Conservation (phyloP, 345 rosid genomes). For the Euphorbia peplus region DNA sequence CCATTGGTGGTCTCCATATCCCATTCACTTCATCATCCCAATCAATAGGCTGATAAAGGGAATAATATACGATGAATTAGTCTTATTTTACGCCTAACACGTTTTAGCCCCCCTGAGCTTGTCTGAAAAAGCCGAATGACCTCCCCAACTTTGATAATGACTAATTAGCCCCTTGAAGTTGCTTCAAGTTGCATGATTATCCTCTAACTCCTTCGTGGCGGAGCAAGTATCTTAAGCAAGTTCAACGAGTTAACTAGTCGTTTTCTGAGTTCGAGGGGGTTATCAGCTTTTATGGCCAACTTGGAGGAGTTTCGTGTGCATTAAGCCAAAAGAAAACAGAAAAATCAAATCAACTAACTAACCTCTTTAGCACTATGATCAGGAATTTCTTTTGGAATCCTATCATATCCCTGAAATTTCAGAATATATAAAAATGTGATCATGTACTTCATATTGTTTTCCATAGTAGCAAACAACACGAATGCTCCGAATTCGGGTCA, state of each 20-base stretch:
- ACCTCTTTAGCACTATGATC: conserved; percentile 46
- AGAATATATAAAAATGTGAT: not conserved
- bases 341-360: not conserved
- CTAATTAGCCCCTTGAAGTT: too few species aligned
- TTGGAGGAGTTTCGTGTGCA: too few species aligned
- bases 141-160: too few species aligned
- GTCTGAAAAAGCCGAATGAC: not conserved
- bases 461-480: not conserved
- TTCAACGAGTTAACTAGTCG: too few species aligned
- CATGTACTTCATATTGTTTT: not conserved
- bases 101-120: not conserved
- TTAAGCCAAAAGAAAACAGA: not conserved
- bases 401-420: conserved; percentile 41
- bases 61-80: conserved; percentile 1
- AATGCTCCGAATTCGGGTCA: conserved; percentile 1
- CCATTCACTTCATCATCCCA: conserved; percentile 53
- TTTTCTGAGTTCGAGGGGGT: too few species aligned
- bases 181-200: too few species aligned
- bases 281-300: too few species aligned
- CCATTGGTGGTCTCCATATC: conserved; percentile 40
- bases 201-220: too few species aligned
- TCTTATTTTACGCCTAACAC: not conserved
- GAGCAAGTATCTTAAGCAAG: too few species aligned
- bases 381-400: conserved; percentile 39
- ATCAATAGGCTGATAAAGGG: conserved; percentile 32